Evolutionary conservation across 2,329 filamentous ascomycete species (phyloP).

Genomic region (Septoria linicola): DNA sequence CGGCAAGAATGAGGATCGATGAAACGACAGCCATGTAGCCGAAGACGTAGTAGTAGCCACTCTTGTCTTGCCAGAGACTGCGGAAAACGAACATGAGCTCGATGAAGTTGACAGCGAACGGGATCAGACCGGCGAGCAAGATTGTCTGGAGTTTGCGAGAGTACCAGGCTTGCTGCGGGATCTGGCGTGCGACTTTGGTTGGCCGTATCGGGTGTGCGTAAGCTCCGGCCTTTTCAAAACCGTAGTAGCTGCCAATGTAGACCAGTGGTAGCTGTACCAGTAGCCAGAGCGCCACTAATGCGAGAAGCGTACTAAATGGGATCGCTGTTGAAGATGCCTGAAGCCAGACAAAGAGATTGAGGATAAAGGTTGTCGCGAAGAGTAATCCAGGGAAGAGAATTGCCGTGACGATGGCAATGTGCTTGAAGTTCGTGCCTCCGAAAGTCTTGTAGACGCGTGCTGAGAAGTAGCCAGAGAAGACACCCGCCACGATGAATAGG

Average conservation of each 20-base stretch:
- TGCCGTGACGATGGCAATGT: conserved; percentile 73
- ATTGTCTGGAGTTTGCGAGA: conserved; percentile 61
- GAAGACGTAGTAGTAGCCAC: conserved; percentile 88
- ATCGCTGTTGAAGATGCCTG: conserved; percentile 86
- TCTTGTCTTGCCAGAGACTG: conserved; percentile 86
- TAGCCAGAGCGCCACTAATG: conserved; percentile 74
- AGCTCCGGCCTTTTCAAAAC: conserved; percentile 63
- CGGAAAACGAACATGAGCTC: conserved; percentile 85
- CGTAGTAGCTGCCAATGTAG: conserved; percentile 75
- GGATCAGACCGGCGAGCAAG: conserved; percentile 72
- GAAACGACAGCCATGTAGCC: conserved; percentile 77
- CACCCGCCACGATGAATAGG: conserved; percentile 77
- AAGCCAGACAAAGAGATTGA: conserved; percentile 88
- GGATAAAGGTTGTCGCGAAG: conserved; percentile 71
- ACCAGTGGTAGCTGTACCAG: conserved; percentile 83
- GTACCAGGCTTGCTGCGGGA: conserved; percentile 77
- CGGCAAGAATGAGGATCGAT: conserved; percentile 69
- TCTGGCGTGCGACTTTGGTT: conserved; percentile 66
- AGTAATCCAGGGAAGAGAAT: conserved; percentile 75
- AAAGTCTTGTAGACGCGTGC: conserved; percentile 81
- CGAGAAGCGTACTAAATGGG: conserved; percentile 75
- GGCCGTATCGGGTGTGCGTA: conserved; percentile 85
- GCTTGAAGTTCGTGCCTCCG: conserved; percentile 69
- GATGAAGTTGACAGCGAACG: conserved; percentile 85
- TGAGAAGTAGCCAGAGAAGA: conserved; percentile 86